Percentiles rank a stretch among this genome's conserved stretches.
These are phyloP conservation scores for Curvularia eragrostidis DNA, from an alignment of 2,329 filamentous ascomycete genomes.

Conservation along the genomic window DNA sequence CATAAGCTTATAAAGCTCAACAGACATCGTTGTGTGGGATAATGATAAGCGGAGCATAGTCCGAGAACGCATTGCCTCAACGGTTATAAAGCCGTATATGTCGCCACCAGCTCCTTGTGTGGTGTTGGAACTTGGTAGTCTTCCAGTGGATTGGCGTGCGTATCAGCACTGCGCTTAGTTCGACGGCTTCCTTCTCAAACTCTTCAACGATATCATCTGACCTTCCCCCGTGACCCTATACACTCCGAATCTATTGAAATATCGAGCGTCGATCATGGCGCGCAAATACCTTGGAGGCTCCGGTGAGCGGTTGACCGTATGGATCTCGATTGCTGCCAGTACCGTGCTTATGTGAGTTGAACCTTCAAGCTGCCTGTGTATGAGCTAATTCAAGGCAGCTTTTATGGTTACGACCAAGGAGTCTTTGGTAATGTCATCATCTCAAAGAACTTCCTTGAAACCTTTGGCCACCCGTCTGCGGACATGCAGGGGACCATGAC, in stretches of 20 bases:
- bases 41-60: constrained; percentile 15
- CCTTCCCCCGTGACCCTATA: background rate
- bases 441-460: constrained; percentile 39
- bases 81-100: constrained; percentile 20
- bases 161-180: background rate
- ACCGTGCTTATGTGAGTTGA: constrained; percentile 54
- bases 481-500: constrained; percentile 52
- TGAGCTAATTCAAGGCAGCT: constrained; percentile 24
- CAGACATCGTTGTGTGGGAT: constrained; percentile 10
- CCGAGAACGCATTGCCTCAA: constrained; percentile 13
- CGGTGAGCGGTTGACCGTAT: constrained; percentile 59
- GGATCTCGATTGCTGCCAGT: constrained; percentile 60
- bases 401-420: constrained; percentile 55
- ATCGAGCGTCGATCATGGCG: constrained; percentile 43
- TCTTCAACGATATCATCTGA: background rate
- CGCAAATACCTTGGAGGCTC: constrained; percentile 60
- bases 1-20: constrained; percentile 8
- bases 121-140: constrained; percentile 10
- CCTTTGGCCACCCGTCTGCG: constrained; percentile 38
- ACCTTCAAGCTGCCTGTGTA: background rate
- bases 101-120: constrained; percentile 4
- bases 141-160: constrained; percentile 4
- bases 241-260: background rate
- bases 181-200: background rate
- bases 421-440: constrained; percentile 48